These are phyloP conservation scores for Bretschneidera sinensis DNA, from an alignment of 345 rosid genomes.

Conservation along the genomic window DNA sequence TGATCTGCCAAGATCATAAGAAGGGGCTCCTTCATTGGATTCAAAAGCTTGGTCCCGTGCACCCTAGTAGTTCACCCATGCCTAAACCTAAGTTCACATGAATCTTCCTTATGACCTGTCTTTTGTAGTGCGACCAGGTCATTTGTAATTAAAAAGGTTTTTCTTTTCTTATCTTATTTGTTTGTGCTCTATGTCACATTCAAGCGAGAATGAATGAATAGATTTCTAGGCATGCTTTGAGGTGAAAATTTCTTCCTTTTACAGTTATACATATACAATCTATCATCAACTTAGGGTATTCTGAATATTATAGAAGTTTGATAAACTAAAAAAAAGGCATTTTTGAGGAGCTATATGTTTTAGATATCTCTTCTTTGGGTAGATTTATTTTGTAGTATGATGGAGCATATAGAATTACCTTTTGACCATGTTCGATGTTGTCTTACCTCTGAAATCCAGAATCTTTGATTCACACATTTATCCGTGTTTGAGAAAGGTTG, in stretches of 20 bases:
- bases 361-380: background rate
- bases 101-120: conserved; percentile 28
- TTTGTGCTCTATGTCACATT: conserved; percentile 21
- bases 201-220: conserved; percentile 21
- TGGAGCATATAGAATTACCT: background rate
- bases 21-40: conserved; percentile 82
- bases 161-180: conserved; percentile 18
- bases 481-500: no score
- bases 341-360: background rate
- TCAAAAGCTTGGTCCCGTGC: conserved; percentile 74
- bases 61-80: conserved; percentile 28
- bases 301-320: background rate
- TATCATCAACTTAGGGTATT: background rate
- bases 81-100: conserved; percentile 68
- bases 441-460: no score
- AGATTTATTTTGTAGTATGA: background rate
- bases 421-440: background rate
- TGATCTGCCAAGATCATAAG: conserved; percentile 63
- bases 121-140: conserved; percentile 32
- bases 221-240: conserved; percentile 22
- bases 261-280: background rate
- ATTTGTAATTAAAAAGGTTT: conserved; percentile 42
- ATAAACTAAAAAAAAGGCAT: no score
- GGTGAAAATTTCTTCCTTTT: background rate
- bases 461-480: no score